Evolutionary conservation across 1,139 yeast species (phyloP).

Genomic region (Nematodospora anomalae): DNA sequence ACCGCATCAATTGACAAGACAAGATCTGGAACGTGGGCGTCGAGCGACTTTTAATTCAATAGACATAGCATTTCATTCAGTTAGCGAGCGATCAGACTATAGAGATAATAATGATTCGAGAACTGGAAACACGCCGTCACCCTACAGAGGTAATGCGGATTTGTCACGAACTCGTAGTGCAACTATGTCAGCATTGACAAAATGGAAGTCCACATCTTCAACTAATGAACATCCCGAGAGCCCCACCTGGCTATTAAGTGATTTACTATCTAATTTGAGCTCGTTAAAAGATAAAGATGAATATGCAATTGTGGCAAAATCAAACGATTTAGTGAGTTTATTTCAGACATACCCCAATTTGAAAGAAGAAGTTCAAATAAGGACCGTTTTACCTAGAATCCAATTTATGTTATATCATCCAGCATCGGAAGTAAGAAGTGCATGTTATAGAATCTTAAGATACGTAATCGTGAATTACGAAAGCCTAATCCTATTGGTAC

Average conservation of each 20-base stretch:
- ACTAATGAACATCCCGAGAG: conserved; percentile 22
- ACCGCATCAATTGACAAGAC: conserved; percentile 3
- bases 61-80: conserved; percentile 18
- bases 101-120: background rate
- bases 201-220: conserved; percentile 2
- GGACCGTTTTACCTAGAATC: conserved; percentile 59
- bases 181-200: conserved; percentile 9
- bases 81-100: conserved; percentile 3
- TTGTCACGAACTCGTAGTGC: conserved; percentile 12
- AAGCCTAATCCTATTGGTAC: conserved; percentile 47
- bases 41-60: conserved; percentile 24
- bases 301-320: conserved; percentile 51
- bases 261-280: conserved; percentile 28
- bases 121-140: background rate
- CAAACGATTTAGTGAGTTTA: conserved; percentile 62
- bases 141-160: conserved; percentile 1
- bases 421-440: conserved; percentile 65
- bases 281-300: conserved; percentile 37
- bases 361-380: conserved; percentile 63
- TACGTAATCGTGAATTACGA: conserved; percentile 57
- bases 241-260: conserved; percentile 42
- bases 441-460: conserved; percentile 75
- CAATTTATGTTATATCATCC: conserved; percentile 60
- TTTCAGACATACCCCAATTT: conserved; percentile 61
- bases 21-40: conserved; percentile 13